These are phyloP conservation scores for Sugiyamaella sp. DNA, from an alignment of 1,139 yeast species.

Conservation along the genomic window DNA sequence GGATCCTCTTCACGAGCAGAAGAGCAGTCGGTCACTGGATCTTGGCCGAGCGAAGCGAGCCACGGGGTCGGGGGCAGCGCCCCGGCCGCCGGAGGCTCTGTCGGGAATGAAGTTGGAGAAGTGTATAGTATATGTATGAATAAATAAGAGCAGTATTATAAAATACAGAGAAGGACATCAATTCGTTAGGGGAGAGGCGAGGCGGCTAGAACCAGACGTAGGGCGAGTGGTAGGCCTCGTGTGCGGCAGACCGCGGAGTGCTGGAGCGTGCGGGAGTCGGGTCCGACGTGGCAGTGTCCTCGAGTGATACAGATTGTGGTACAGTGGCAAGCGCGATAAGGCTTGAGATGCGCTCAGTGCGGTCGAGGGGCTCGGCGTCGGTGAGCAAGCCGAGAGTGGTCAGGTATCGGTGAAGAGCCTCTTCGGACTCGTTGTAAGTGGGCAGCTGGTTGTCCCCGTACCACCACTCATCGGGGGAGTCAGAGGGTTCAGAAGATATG, in stretches of 20 bases:
- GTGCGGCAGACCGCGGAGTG: constrained; percentile 9
- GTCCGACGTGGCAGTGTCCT: constrained; percentile 1
- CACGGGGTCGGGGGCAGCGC: no score
- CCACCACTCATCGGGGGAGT: constrained; percentile 34
- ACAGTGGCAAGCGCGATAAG: constrained; percentile 22
- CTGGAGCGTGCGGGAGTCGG: not conserved
- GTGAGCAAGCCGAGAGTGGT: constrained; percentile 31
- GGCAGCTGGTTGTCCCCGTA: constrained; percentile 36
- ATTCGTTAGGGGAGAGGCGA: not conserved
- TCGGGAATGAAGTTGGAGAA: no score
- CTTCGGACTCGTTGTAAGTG: constrained; percentile 36
- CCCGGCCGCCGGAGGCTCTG: no score
- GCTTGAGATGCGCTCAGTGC: constrained; percentile 22
- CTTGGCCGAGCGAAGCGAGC: no score
- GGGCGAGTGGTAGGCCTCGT: constrained; percentile 23
- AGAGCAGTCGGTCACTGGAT: no score
- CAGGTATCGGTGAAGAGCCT: constrained; percentile 35
- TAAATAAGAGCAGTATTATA: constrained; percentile 4
- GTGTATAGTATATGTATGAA: not conserved
- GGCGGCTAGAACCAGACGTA: constrained; percentile 23
- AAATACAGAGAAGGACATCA: constrained; percentile 8
- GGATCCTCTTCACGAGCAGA: no score
- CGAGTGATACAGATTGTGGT: constrained; percentile 19
- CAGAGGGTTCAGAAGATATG: not conserved
- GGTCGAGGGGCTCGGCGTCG: constrained; percentile 17